Evolutionary conservation across 2,329 filamentous ascomycete species (phyloP).

Genomic region (Nannizziopsis arthrosporioides): DNA sequence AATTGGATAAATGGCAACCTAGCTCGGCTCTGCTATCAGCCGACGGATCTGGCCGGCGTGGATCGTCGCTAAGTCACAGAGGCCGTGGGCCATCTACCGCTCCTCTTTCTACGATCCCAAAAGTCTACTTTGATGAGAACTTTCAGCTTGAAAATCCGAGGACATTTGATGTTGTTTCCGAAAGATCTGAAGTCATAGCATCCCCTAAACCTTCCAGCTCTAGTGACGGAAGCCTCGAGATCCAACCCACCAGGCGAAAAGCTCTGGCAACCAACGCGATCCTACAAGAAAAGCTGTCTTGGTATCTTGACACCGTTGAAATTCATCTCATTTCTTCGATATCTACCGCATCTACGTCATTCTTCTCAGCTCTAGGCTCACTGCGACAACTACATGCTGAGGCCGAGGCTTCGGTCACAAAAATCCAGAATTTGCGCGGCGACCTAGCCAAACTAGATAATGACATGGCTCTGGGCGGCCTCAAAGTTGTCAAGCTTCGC

Average conservation of each 20-base stretch:
- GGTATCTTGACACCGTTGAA: constrained; percentile 99
- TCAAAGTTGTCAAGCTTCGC: constrained; percentile 75
- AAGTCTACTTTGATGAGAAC: constrained; percentile 86
- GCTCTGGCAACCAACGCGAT: constrained; percentile 93
- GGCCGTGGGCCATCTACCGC: constrained; percentile 45
- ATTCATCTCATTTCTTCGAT: constrained; percentile 95
- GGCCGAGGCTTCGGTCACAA: constrained; percentile 76
- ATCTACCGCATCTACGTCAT: constrained; percentile 86
- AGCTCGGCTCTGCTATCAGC: constrained; percentile 17
- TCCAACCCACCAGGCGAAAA: constrained; percentile 46
- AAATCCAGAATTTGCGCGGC: constrained; percentile 67
- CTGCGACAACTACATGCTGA: constrained; percentile 84
- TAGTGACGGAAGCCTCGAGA: constrained; percentile 42
- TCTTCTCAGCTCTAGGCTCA: constrained; percentile 87
- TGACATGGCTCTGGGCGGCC: constrained; percentile 72
- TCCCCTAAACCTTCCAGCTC: constrained; percentile 46
- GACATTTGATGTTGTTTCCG: constrained; percentile 92
- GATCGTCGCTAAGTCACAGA: constrained; percentile 34
- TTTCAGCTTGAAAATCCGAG: constrained; percentile 93
- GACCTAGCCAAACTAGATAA: constrained; percentile 72
- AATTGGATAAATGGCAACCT: constrained; percentile 33
- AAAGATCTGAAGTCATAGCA: constrained; percentile 89
- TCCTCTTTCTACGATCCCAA: constrained; percentile 81
- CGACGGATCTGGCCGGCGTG: constrained; percentile 15
- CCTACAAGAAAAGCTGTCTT: constrained; percentile 91